Percentiles rank a stretch among this genome's conserved stretches.
These are phyloP conservation scores for Pecoramyces ruminantium DNA, from an alignment of 192 early-diverging fungal genomes.

Conservation along the genomic window DNA sequence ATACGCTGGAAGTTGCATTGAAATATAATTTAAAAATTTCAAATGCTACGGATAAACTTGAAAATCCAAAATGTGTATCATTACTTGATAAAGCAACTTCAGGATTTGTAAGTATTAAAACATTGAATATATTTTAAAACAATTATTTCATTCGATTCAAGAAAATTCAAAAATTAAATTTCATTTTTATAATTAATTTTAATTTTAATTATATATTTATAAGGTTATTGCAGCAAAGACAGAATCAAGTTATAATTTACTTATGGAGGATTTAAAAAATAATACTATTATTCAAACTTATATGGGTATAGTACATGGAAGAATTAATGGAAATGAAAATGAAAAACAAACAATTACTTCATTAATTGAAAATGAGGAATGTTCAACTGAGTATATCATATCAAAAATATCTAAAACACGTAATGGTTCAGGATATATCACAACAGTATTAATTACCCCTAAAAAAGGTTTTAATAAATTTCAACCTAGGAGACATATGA, in stretches of 20 bases:
- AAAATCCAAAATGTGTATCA: not conserved
- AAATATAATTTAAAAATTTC: not conserved
- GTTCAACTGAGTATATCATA: conserved; percentile 15
- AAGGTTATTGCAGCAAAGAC: not conserved
- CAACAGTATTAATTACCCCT: conserved; percentile 8
- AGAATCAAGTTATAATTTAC: not conserved
- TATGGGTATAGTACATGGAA: not conserved
- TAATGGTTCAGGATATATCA: not conserved
- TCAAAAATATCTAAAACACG: conserved; percentile 11
- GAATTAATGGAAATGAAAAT: not conserved
- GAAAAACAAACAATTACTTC: not conserved
- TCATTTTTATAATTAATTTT: no score
- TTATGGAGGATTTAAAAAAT: not conserved
- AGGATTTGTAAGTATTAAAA: not conserved
- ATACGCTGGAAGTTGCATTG: not conserved
- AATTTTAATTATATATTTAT: not conserved
- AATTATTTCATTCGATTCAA: no score
- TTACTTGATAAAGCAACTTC: not conserved
- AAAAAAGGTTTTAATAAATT: conserved; percentile 6
- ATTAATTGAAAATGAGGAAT: conserved; percentile 11
- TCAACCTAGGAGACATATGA: conserved; percentile 23
- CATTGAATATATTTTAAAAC: no score
- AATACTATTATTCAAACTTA: not conserved
- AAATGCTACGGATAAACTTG: not conserved
- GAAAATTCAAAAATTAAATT: no score